Conservation (phyloP, 2,329 filamentous ascomycete genomes). For the Mollisiaceae sp. region DNA sequence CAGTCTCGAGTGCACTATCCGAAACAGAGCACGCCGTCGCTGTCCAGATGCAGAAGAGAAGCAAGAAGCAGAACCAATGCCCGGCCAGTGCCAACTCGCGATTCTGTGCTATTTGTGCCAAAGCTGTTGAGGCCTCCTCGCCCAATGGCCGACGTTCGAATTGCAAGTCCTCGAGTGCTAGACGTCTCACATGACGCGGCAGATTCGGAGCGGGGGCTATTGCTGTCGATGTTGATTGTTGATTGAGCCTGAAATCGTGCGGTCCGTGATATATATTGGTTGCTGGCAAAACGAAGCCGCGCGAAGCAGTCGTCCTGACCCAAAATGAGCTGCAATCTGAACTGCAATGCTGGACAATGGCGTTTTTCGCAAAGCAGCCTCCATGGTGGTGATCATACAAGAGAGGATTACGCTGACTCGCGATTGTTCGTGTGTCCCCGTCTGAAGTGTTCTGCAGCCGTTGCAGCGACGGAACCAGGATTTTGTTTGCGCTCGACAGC, state of each 20-base stretch:
- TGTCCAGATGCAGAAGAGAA: not conserved
- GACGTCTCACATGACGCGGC: conserved; percentile 31
- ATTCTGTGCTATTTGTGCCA: not conserved
- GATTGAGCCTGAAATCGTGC: conserved; percentile 29
- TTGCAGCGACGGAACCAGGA: conserved; percentile 8
- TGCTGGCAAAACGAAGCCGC: conserved; percentile 25
- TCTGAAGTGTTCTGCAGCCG: conserved; percentile 9
- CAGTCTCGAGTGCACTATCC: conserved; percentile 9
- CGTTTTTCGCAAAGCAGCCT: conserved; percentile 3
- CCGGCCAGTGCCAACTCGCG: no score
- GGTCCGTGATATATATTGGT: conserved; percentile 23
- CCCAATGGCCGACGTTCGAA: not conserved
- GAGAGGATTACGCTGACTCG: not conserved
- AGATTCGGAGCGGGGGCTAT: conserved; percentile 25
- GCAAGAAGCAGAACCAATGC: not conserved
- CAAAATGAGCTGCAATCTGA: conserved; percentile 26
- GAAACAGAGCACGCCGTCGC: not conserved
- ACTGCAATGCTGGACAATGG: conserved; percentile 17
- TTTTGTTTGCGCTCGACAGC: not conserved
- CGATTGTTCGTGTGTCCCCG: no score
- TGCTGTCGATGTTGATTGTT: no score
- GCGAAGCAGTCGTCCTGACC: conserved; percentile 11
- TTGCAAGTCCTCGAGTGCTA: not conserved
- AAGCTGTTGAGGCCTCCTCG: not conserved
- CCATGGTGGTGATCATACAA: not conserved